phyloP scores from a whole-genome alignment of 352 stramenopile genomes.

The Pythium phragmiticola region DNA sequence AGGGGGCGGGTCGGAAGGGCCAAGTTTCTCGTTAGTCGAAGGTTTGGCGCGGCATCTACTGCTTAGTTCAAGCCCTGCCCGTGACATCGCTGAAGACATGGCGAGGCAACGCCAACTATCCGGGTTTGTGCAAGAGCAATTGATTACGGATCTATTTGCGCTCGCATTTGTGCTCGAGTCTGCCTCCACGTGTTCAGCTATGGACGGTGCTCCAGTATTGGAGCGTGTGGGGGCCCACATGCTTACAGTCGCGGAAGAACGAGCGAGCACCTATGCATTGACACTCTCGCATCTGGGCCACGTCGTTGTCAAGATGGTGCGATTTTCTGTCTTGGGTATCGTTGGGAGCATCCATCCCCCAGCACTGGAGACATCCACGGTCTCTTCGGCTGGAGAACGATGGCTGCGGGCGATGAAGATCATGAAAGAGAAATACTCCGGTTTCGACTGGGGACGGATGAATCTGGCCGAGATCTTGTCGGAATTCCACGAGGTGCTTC shows the following conservation, averaged over 20 bases:
- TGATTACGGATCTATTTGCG: constrained; percentile 72
- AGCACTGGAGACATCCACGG: background rate
- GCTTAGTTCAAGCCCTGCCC: background rate
- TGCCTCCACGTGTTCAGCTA: background rate
- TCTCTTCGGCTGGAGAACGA: constrained; percentile 6
- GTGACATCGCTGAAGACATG: background rate
- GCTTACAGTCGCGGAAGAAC: constrained; percentile 47
- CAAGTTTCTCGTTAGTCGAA: constrained; percentile 23
- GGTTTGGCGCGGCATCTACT: constrained; percentile 14
- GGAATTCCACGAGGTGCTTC: constrained; percentile 60
- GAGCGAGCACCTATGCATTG: constrained; percentile 38
- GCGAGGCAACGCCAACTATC: background rate
- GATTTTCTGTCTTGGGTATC: constrained; percentile 62
- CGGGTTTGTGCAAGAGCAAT: constrained; percentile 41
- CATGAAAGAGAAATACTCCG: constrained; percentile 68
- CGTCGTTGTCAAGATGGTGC: constrained; percentile 63
- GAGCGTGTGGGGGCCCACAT: constrained; percentile 42
- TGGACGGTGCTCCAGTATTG: background rate
- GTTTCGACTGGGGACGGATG: constrained; percentile 61
- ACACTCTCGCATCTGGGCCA: constrained; percentile 57
- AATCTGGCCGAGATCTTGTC: constrained; percentile 62
- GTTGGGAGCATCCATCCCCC: constrained; percentile 20
- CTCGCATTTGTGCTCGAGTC: constrained; percentile 58
- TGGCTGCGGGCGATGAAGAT: constrained; percentile 49
- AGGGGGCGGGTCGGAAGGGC: background rate